Percentiles rank a stretch among this genome's conserved stretches.
Evolutionary conservation across 1,284 basidiomycete genomes (phyloP).

Genomic region (Tylopilus sp.): DNA sequence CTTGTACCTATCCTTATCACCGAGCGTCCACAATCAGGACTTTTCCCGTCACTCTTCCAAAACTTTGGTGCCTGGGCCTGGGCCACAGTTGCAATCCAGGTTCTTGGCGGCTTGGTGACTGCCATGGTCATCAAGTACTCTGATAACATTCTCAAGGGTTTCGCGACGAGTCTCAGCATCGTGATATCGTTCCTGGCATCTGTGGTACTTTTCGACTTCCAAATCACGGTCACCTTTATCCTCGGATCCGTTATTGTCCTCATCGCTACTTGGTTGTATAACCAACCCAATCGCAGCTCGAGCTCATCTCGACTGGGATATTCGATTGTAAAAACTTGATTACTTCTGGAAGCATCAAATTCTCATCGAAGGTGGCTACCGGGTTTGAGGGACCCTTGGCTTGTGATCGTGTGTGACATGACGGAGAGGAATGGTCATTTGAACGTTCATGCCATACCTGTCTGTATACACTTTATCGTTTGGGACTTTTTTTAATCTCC

Average conservation of each 20-base stretch:
- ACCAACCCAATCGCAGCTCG: slow-evolving; percentile 51
- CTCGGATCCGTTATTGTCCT: slow-evolving; percentile 82
- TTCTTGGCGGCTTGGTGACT: slow-evolving; percentile 87
- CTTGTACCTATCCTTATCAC: slow-evolving; percentile 78
- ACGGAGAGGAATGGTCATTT: slow-evolving; percentile 3
- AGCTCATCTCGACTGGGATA: slow-evolving; percentile 30
- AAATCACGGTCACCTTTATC: slow-evolving; percentile 82
- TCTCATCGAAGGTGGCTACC: neutral
- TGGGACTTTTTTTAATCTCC: slow-evolving; percentile 22
- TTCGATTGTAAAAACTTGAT: slow-evolving; percentile 29
- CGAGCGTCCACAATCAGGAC: slow-evolving; percentile 39
- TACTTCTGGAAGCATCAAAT: slow-evolving; percentile 7
- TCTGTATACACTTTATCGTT: slow-evolving; percentile 13
- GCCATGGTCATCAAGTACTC: slow-evolving; percentile 86
- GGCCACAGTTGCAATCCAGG: slow-evolving; percentile 87
- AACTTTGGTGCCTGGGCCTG: slow-evolving; percentile 90
- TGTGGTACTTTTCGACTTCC: slow-evolving; percentile 84
- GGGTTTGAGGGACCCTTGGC: neutral
- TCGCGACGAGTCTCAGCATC: slow-evolving; percentile 91
- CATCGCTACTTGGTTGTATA: slow-evolving; percentile 88
- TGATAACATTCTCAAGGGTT: slow-evolving; percentile 90
- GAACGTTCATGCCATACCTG: slow-evolving; percentile 26
- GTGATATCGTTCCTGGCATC: slow-evolving; percentile 91
- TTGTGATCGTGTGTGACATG: slow-evolving; percentile 9
- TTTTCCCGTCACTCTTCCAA: slow-evolving; percentile 54